A percentile compares a stretch with the other conserved stretches of the same genome.
These are phyloP conservation scores for Fonsecaea erecta DNA, from an alignment of 2,329 filamentous ascomycete species.

Conservation along the genomic window DNA sequence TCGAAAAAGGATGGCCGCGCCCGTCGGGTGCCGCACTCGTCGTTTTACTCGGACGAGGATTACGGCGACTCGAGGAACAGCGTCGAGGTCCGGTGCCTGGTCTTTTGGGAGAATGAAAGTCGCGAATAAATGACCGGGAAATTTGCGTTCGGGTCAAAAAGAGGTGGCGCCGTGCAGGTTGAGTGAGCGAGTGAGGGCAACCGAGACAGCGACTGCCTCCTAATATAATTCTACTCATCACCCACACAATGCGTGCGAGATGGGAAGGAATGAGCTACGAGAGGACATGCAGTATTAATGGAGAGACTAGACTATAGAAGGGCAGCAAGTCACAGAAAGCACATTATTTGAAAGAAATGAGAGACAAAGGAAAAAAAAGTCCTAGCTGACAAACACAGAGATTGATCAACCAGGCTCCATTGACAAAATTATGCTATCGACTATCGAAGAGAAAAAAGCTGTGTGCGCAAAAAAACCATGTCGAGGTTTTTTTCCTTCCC, in stretches of 20 bases:
- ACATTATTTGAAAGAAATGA: not conserved
- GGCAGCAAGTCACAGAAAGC: not conserved
- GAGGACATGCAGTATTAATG: not conserved
- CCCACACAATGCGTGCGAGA: not conserved
- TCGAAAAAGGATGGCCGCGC: conserved; percentile 58
- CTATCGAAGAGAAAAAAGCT: conserved; percentile 18
- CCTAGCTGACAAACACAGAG: conserved; percentile 20
- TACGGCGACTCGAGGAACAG: conserved; percentile 53
- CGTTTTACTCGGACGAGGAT: conserved; percentile 57
- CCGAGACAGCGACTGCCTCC: no score
- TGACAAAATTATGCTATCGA: conserved; percentile 17
- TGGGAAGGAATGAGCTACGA: not conserved
- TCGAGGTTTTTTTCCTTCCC: not conserved
- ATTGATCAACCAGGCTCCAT: conserved; percentile 19
- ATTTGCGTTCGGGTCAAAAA: no score
- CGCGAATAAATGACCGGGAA: conserved; percentile 2
- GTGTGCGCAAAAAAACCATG: not conserved
- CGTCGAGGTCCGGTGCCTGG: conserved; percentile 57
- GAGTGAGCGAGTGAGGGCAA: not conserved
- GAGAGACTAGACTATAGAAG: not conserved
- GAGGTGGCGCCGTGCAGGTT: no score
- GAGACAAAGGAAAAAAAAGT: not conserved
- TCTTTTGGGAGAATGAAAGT: conserved; percentile 26
- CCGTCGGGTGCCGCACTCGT: conserved; percentile 58
- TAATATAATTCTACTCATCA: no score